Percentiles rank a stretch among this genome's conserved stretches.
Conservation (phyloP, 1,284 basidiomycete genomes). For the Marasmius sp. region DNA sequence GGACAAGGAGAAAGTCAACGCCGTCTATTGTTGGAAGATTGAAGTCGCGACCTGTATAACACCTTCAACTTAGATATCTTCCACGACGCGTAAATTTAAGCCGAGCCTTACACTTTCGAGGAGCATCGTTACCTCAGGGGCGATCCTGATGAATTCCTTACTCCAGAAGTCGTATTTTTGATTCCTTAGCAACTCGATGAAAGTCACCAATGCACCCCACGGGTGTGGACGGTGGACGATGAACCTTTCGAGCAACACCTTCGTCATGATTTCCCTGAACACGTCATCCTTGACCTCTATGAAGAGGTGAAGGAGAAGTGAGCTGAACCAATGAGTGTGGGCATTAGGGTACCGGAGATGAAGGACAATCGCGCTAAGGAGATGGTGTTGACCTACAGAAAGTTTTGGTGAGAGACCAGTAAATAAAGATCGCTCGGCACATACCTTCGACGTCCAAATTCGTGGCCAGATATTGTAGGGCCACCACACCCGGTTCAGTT, state of each 20-base stretch:
- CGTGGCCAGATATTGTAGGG: slow-evolving; percentile 79
- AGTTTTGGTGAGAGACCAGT: not conserved
- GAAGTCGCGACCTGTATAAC: slow-evolving; percentile 62
- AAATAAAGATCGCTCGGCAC: slow-evolving; percentile 14
- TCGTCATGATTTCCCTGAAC: slow-evolving; percentile 89
- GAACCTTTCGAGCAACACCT: slow-evolving; percentile 91
- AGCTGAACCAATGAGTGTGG: slow-evolving; percentile 97
- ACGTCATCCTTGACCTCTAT: slow-evolving; percentile 69
- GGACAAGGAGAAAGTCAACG: slow-evolving; percentile 46
- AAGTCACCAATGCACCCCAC: slow-evolving; percentile 94
- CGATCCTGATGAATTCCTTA: slow-evolving; percentile 78
- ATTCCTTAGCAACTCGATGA: slow-evolving; percentile 88
- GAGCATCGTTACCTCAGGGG: slow-evolving; percentile 79
- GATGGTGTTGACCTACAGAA: slow-evolving; percentile 82
- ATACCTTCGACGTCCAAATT: slow-evolving; percentile 90
- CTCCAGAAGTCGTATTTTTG: slow-evolving; percentile 86
- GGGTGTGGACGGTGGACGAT: slow-evolving; percentile 94
- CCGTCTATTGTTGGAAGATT: slow-evolving; percentile 71
- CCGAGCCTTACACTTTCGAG: slow-evolving; percentile 69
- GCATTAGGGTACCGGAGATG: slow-evolving; percentile 96
- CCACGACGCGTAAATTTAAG: slow-evolving; percentile 5
- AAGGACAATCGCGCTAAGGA: slow-evolving; percentile 87
- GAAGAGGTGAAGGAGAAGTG: slow-evolving; percentile 87
- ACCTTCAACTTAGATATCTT: slow-evolving; percentile 1
- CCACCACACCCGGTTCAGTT: slow-evolving; percentile 79